A percentile compares a stretch with the other conserved stretches of the same genome.
These are phyloP conservation scores for Aspergillus clavatus DNA, from an alignment of 2,329 filamentous ascomycete genomes.

Conservation along the genomic window DNA sequence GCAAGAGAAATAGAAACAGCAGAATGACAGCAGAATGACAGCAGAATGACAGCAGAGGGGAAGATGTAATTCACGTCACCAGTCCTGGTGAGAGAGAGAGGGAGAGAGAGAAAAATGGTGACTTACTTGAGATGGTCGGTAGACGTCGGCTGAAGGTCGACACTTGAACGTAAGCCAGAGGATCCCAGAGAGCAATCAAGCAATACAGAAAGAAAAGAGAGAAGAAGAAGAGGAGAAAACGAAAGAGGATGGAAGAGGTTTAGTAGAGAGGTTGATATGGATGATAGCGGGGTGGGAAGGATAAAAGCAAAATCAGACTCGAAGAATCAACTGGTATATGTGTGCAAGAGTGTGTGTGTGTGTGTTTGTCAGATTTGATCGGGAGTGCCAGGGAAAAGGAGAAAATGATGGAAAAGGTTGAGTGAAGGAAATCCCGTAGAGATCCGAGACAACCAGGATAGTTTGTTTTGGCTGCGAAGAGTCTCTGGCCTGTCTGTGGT, in stretches of 20 bases:
- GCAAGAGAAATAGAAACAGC: background rate
- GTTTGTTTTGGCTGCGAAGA: background rate
- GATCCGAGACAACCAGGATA: background rate
- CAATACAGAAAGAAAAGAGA: conserved; percentile 6
- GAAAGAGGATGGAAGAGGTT: conserved; percentile 12
- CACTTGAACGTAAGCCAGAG: conserved; percentile 20
- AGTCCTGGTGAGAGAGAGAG: background rate
- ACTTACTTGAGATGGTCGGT: conserved; percentile 46
- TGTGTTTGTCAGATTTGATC: background rate
- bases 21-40: background rate
- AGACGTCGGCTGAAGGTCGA: conserved; percentile 40
- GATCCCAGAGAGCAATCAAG: conserved; percentile 9
- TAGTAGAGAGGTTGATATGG: background rate
- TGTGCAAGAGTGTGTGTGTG: background rate
- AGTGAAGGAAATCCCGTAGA: background rate
- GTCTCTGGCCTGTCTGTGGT: too few relatives aligned
- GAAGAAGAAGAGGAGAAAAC: conserved; percentile 1
- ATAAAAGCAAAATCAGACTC: background rate
- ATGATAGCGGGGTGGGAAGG: background rate
- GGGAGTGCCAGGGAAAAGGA: background rate
- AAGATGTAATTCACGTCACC: too few relatives aligned
- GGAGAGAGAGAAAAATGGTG: conserved; percentile 3
- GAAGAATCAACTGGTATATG: background rate
- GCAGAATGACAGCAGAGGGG: too few relatives aligned
- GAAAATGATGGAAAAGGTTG: background rate